Evolutionary conservation across 2,329 filamentous ascomycete species (phyloP).

Genomic region (Diaporthe citri): DNA sequence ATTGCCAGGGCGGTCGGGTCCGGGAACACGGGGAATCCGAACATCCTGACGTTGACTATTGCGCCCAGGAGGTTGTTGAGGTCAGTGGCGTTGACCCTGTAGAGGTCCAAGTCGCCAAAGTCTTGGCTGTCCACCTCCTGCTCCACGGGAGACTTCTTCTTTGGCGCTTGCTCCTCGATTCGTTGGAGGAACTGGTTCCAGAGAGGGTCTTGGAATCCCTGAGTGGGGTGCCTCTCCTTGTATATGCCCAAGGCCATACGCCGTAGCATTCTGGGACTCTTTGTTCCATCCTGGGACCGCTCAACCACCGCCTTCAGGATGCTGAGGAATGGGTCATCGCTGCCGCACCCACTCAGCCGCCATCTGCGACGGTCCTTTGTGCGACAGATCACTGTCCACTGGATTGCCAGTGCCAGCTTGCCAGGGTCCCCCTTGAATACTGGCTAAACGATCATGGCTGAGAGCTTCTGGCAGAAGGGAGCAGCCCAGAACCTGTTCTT

Average conservation of each 20-base stretch:
- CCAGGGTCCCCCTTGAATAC: not conserved
- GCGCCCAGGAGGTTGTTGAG: not conserved
- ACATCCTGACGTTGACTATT: not conserved
- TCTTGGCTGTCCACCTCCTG: not conserved
- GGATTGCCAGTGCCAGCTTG: not conserved
- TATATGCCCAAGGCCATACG: not conserved
- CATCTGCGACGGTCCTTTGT: not conserved
- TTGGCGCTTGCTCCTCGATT: not conserved
- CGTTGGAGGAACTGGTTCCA: not conserved
- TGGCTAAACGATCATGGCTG: not conserved
- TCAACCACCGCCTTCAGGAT: not conserved
- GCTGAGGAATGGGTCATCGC: not conserved
- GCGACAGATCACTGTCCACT: slow-evolving; percentile 5
- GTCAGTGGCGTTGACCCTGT: not conserved
- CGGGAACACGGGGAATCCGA: not conserved
- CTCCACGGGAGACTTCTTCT: not conserved
- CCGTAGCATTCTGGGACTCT: not conserved
- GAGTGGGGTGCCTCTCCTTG: not conserved
- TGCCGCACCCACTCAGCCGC: not conserved
- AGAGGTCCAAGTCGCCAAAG: not conserved
- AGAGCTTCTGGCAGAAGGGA: not conserved
- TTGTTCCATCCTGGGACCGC: not conserved
- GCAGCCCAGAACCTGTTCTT: not conserved
- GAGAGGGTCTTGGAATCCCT: not conserved
- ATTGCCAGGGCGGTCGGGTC: not conserved